Evolutionary conservation across 148 eudicot species (phyloP), one percentile per base, ranked within the genome.

Genomic region (Amaranthus cruentus): DNA sequence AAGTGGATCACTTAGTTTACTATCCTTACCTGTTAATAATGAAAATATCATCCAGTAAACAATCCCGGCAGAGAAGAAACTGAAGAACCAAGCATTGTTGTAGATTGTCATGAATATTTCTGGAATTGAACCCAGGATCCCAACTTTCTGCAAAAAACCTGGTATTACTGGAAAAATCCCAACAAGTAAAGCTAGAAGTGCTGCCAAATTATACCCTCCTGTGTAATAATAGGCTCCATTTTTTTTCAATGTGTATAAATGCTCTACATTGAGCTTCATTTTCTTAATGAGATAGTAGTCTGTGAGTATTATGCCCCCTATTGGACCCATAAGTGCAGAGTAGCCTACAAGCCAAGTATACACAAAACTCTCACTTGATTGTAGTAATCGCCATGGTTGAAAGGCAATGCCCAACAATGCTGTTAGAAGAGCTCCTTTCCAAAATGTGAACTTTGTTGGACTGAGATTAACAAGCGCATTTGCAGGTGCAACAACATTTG

Each of bases 301-400:
- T 2, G 84, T 91, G n/a, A 95, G 59, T 44, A 92, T 78, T 47
- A 95, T 81, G 6, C 96, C 97, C 47, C 91, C 94, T 46, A 92
- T 95, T 13, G 99, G 99, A 6, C 99, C 99, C 78, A 95, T 50
- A 10, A 95, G 75, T 43, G 99, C 99, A 3, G 99, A 85, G 69
- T 95, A 92, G 3, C 99, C 99, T 0, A 95, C 92, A 9, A 95
- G 89, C 99, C 99, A 95, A 4, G 97, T 95, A 82, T 95, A 90
- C 38, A 95, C 96, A 72, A 95, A 95, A 82, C 92, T 95, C 77
- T 95, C 96, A 75, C 97, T 92, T 51, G 99, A 91, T 71, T 86
- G 66, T 1, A 95, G 89, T 10, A 95, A 85, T 79, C 97, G 84
- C 99, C 99, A 95, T 7, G 99, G 99, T 75, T 92, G 97, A 69